phyloP scores from a whole-genome alignment of 2,329 filamentous ascomycete genomes.

The Epichloe gansuensis region DNA sequence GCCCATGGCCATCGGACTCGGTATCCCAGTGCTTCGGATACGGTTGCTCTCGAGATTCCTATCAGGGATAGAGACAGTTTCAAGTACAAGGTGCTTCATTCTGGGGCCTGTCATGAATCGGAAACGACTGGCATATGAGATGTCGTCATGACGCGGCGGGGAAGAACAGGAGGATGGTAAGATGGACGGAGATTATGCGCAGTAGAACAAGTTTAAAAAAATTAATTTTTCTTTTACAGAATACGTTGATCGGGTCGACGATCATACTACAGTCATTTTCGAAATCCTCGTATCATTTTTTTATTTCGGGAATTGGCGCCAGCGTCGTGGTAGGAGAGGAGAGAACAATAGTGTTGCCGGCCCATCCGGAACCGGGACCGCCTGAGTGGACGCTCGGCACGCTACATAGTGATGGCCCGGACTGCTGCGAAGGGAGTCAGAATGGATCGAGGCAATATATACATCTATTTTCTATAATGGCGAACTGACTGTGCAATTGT shows the following conservation, averaged over 20 bases:
- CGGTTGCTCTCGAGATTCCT: constrained; percentile 18
- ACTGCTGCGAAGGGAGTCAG: not conserved
- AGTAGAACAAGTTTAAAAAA: not conserved
- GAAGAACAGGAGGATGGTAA: not conserved
- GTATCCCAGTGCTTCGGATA: constrained; percentile 27
- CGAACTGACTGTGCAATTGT: not conserved
- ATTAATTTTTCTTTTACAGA: no score
- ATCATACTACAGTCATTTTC: no score
- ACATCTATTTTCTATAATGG: no score
- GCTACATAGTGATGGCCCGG: not conserved
- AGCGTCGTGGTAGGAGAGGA: not conserved
- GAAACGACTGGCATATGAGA: constrained; percentile 2
- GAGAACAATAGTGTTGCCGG: not conserved
- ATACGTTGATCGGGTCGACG: no score
- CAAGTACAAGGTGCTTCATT: constrained; percentile 6
- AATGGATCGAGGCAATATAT: no score
- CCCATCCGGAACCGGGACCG: constrained; percentile 1
- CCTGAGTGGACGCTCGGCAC: constrained; percentile 1
- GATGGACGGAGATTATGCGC: no score
- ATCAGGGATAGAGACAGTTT: constrained; percentile 1
- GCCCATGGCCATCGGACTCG: constrained; percentile 26
- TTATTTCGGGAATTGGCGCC: not conserved
- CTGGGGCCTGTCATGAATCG: constrained; percentile 1
- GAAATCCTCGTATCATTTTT: not conserved
- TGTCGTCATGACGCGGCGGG: not conserved